Conservation (phyloP, 257 asterid genomes). For the Datura wrightii region DNA sequence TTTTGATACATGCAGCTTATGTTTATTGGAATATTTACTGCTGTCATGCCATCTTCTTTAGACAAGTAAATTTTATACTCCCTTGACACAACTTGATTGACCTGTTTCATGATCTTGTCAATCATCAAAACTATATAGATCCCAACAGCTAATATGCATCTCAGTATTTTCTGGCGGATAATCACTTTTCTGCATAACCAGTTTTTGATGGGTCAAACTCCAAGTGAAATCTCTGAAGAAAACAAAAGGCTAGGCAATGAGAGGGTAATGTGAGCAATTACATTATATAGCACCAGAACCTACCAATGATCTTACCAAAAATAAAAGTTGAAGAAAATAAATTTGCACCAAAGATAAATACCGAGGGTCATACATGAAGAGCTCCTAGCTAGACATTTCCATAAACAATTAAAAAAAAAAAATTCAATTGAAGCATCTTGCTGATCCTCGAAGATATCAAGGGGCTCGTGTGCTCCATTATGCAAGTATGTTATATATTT, state of each 20-base stretch:
- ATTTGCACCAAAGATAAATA: slow-evolving; percentile 6
- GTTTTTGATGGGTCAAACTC: slow-evolving; percentile 2
- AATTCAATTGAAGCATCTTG: not conserved
- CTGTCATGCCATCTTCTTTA: too few species aligned
- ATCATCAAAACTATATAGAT: too few species aligned
- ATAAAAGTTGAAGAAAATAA: not conserved
- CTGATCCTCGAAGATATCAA: not conserved
- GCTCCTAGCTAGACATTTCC: slow-evolving; percentile 22
- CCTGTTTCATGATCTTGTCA: too few species aligned
- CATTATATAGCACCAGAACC: not conserved
- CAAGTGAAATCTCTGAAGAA: not conserved
- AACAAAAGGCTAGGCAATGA: not conserved
- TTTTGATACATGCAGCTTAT: too few species aligned
- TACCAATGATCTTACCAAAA: not conserved
- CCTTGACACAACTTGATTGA: too few species aligned
- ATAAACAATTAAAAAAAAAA: not conserved
- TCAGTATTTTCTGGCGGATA: not conserved
- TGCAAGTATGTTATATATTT: not conserved
- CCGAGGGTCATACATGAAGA: slow-evolving; percentile 18
- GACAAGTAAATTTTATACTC: too few species aligned
- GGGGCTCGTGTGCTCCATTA: not conserved
- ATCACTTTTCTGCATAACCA: slow-evolving; percentile 2
- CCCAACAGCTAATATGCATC: not conserved
- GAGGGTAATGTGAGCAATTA: not conserved
- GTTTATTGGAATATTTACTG: too few species aligned